These are phyloP conservation scores for Caryopteris hybrid DNA, from an alignment of 305 asterid genomes.

Conservation along the genomic window DNA sequence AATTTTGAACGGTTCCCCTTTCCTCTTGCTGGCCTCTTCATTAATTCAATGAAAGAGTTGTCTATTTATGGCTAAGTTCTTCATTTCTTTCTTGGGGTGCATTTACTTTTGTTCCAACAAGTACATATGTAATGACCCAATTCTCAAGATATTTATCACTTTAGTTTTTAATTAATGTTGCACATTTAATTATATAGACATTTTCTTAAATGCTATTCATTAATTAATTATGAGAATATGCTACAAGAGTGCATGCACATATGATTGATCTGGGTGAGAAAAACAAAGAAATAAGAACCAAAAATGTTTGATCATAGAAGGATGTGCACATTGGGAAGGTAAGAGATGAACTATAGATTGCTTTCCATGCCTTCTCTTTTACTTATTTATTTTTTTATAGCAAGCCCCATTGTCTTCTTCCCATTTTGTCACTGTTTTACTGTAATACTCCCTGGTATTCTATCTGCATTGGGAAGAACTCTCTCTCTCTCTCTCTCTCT, in stretches of 20 bases:
- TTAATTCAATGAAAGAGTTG: too few species aligned
- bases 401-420: conserved; percentile 26
- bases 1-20: too few species aligned
- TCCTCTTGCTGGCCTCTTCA: too few species aligned
- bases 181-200: not conserved
- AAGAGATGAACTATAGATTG: conserved; percentile 27
- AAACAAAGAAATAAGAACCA: not conserved
- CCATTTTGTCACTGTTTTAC: conserved; percentile 7
- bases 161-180: not conserved
- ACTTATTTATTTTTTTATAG: not conserved
- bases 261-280: conserved; percentile 23
- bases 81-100: conserved; percentile 18
- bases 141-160: not conserved
- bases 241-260: conserved; percentile 11
- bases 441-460: not conserved
- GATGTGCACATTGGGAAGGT: conserved; percentile 59
- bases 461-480: conserved; percentile 29
- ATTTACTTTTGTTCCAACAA: conserved; percentile 13
- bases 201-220: too few species aligned
- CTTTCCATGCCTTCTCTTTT: not conserved
- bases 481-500: not conserved
- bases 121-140: not conserved
- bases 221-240: too few species aligned
- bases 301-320: conserved; percentile 34
- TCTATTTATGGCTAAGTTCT: conserved; percentile 3